phyloP scores from a whole-genome alignment of 768 basidiomycete genomes.

The Lepiota brunneoincarnata region DNA sequence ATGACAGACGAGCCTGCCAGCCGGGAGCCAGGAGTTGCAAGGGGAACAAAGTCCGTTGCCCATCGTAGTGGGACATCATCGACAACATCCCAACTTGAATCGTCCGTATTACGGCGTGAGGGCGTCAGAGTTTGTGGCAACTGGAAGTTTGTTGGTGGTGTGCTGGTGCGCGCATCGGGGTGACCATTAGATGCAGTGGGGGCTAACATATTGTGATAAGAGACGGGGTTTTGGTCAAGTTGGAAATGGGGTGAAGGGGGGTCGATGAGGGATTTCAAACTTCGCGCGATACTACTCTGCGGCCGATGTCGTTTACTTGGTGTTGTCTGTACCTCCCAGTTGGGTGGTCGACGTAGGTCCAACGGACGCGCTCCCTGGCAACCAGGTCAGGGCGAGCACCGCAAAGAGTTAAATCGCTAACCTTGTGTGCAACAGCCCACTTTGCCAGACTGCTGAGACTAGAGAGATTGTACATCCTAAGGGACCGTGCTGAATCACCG shows the following conservation, averaged over 20 bases:
- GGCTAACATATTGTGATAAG: slow-evolving; percentile 33
- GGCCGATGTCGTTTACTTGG: slow-evolving; percentile 48
- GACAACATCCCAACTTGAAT: slow-evolving; percentile 69
- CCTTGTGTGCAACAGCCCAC: slow-evolving; percentile 71
- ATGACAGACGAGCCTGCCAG: slow-evolving; percentile 55
- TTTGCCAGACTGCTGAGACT: slow-evolving; percentile 74
- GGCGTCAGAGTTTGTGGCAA: slow-evolving; percentile 3
- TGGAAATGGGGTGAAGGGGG: slow-evolving; percentile 15
- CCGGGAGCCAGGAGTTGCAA: slow-evolving; percentile 68
- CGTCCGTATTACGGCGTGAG: slow-evolving; percentile 33
- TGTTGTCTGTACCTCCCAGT: slow-evolving; percentile 50
- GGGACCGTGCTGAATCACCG: slow-evolving; percentile 54
- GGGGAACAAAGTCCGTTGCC: slow-evolving; percentile 84
- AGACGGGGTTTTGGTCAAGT: slow-evolving; percentile 20
- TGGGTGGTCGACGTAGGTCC: slow-evolving; percentile 50
- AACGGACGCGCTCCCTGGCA: slow-evolving; percentile 57
- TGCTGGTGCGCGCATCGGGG: slow-evolving; percentile 9
- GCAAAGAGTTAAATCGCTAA: slow-evolving; percentile 21
- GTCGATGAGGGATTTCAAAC: slow-evolving; percentile 59
- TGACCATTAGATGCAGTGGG: slow-evolving; percentile 17
- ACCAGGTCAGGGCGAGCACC: slow-evolving; percentile 6
- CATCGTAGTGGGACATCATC: slow-evolving; percentile 75
- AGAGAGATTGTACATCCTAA: slow-evolving; percentile 80
- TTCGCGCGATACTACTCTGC: slow-evolving; percentile 58
- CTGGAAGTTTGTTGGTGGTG: not conserved